phyloP scores from a whole-genome alignment of 768 basidiomycete genomes.

The Suillus paluster region DNA sequence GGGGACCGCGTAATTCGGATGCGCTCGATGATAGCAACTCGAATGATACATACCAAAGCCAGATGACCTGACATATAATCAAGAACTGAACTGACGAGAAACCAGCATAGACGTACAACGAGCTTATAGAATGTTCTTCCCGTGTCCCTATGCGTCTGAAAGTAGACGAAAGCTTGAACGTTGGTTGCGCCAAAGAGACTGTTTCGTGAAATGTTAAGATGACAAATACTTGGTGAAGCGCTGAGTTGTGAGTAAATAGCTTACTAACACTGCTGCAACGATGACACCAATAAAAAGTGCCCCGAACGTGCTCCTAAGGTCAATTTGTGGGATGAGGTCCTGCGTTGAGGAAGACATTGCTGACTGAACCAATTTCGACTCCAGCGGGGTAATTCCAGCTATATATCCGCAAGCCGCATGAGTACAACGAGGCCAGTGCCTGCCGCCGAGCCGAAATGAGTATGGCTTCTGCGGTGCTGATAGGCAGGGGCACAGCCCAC shows the following conservation, averaged over 20 bases:
- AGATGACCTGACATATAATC: not conserved
- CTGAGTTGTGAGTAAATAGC: not conserved
- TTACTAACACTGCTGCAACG: not conserved
- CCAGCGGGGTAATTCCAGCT: not conserved
- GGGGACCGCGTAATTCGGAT: not conserved
- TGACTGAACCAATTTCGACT: not conserved
- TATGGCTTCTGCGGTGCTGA: too few relatives aligned
- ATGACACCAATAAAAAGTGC: not conserved
- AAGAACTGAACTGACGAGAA: not conserved
- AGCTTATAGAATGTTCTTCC: not conserved
- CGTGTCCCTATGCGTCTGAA: not conserved
- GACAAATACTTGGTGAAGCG: not conserved
- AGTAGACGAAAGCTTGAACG: not conserved
- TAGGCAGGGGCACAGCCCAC: too few relatives aligned
- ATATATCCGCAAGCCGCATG: not conserved
- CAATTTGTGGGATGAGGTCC: not conserved
- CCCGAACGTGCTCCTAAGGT: not conserved
- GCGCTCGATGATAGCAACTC: not conserved
- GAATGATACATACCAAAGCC: not conserved
- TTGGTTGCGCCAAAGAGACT: slow-evolving; percentile 1
- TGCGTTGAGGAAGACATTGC: not conserved
- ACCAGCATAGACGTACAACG: not conserved
- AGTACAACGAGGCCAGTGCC: not conserved
- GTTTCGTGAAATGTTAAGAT: not conserved
- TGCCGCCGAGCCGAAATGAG: too few relatives aligned